phyloP scores from a whole-genome alignment of 2,329 filamentous ascomycete genomes.

The Diaporthe ilicicola region DNA sequence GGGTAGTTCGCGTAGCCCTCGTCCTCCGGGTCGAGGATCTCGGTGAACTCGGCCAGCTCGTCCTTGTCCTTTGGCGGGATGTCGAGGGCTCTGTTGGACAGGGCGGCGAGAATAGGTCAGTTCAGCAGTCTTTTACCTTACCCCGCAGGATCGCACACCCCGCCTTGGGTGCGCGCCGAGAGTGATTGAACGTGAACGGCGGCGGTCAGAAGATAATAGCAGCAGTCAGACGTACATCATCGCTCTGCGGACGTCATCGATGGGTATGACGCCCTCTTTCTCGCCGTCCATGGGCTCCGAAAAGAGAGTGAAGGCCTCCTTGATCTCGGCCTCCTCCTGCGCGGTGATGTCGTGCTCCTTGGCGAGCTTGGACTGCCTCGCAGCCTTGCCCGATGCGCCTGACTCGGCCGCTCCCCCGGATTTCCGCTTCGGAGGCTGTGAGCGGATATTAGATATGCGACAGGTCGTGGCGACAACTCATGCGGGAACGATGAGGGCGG shows the following conservation, averaged over 20 bases:
- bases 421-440: slow-evolving; percentile 64
- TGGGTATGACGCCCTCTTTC: slow-evolving; percentile 75
- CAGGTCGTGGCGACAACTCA: too few species aligned
- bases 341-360: slow-evolving; percentile 89
- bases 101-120: too few species aligned
- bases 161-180: neutral
- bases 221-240: slow-evolving; percentile 71
- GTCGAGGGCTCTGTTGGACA: slow-evolving; percentile 77
- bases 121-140: too few species aligned
- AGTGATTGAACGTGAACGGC: neutral
- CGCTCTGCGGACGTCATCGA: slow-evolving; percentile 73
- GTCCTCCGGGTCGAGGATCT: slow-evolving; percentile 82
- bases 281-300: slow-evolving; percentile 74
- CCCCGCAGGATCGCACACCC: neutral
- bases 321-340: slow-evolving; percentile 88
- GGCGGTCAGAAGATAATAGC: too few species aligned
- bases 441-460: neutral
- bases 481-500: neutral
- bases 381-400: slow-evolving; percentile 43
- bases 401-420: slow-evolving; percentile 42
- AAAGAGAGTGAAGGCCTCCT: slow-evolving; percentile 89
- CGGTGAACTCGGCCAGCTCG: slow-evolving; percentile 80
- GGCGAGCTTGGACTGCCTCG: slow-evolving; percentile 85
- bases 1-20: slow-evolving; percentile 82
- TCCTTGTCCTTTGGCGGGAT: slow-evolving; percentile 69